Conservation (phyloP, 352 stramenopile species). For the Pythium phragmitis region DNA sequence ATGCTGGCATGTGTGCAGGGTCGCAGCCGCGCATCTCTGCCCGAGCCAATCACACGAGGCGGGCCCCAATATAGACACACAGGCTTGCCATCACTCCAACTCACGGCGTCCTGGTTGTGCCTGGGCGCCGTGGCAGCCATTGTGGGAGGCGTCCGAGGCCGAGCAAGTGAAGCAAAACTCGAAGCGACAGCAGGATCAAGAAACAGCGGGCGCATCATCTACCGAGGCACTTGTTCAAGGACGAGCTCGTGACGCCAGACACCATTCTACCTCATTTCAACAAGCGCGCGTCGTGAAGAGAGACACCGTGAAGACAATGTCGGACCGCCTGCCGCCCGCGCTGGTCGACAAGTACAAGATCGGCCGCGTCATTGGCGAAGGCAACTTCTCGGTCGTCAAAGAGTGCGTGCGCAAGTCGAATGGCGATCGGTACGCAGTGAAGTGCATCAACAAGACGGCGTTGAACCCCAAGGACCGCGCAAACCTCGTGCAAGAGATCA, state of each 20-base stretch:
- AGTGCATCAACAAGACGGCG: constrained; percentile 82
- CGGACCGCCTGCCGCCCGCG: constrained; percentile 47
- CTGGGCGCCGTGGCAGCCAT: neutral
- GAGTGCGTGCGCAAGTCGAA: constrained; percentile 54
- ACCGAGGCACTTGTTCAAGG: neutral
- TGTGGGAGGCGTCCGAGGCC: neutral
- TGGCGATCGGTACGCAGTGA: constrained; percentile 67
- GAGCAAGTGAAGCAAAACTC: neutral
- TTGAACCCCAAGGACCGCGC: constrained; percentile 79
- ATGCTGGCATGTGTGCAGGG: neutral
- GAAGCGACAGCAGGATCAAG: neutral
- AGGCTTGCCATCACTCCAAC: neutral
- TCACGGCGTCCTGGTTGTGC: neutral
- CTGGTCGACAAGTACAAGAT: constrained; percentile 83
- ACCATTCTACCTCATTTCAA: neutral
- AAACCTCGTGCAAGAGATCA: constrained; percentile 82
- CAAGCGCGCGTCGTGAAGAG: neutral
- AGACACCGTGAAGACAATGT: constrained; percentile 29
- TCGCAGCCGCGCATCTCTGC: neutral
- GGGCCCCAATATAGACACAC: neutral
- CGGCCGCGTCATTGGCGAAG: constrained; percentile 73
- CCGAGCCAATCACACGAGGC: neutral
- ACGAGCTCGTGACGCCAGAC: neutral
- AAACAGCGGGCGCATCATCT: too few species aligned
- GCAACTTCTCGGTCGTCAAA: constrained; percentile 87